Evolutionary conservation across 768 basidiomycete genomes (phyloP).

Genomic region (Mycena rebaudengoi): DNA sequence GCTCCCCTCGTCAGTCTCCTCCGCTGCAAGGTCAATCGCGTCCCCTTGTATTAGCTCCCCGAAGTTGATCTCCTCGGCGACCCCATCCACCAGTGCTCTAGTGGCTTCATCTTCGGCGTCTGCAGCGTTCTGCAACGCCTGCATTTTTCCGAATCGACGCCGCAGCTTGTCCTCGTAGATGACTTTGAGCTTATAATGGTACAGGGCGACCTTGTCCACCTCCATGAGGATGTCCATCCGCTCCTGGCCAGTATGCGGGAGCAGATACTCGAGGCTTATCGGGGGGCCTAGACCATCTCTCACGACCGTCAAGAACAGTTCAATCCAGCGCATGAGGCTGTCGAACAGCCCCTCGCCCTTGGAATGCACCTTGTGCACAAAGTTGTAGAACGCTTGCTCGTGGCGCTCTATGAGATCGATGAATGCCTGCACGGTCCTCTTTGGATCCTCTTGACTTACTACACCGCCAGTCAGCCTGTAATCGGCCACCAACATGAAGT

Average conservation of each 20-base stretch:
- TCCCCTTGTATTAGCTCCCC: constrained; percentile 82
- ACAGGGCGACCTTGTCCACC: constrained; percentile 87
- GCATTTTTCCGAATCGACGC: constrained; percentile 78
- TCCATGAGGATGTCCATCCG: constrained; percentile 83
- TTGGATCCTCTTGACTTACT: constrained; percentile 89
- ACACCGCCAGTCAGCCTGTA: constrained; percentile 8
- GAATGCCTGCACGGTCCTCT: constrained; percentile 88
- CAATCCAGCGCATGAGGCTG: constrained; percentile 95
- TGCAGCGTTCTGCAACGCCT: constrained; percentile 56
- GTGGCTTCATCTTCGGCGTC: constrained; percentile 88
- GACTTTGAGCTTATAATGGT: constrained; percentile 95
- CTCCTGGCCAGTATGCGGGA: constrained; percentile 84
- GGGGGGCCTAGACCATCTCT: constrained; percentile 85
- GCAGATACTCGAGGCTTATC: constrained; percentile 87
- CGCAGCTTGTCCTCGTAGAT: constrained; percentile 92
- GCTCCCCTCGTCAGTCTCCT: constrained; percentile 64
- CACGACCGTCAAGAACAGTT: constrained; percentile 89
- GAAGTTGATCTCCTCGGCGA: constrained; percentile 85
- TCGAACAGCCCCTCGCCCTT: constrained; percentile 96
- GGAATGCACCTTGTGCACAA: constrained; percentile 98
- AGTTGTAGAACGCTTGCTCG: constrained; percentile 94
- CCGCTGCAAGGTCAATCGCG: constrained; percentile 82
- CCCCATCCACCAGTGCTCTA: constrained; percentile 78
- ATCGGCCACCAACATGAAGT: background rate
- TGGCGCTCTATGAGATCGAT: constrained; percentile 94